A percentile compares a stretch with the other conserved stretches of the same genome.
phyloP scores from a whole-genome alignment of 2,329 filamentous ascomycete genomes.

The Scopulariopsis brevicaulis region DNA sequence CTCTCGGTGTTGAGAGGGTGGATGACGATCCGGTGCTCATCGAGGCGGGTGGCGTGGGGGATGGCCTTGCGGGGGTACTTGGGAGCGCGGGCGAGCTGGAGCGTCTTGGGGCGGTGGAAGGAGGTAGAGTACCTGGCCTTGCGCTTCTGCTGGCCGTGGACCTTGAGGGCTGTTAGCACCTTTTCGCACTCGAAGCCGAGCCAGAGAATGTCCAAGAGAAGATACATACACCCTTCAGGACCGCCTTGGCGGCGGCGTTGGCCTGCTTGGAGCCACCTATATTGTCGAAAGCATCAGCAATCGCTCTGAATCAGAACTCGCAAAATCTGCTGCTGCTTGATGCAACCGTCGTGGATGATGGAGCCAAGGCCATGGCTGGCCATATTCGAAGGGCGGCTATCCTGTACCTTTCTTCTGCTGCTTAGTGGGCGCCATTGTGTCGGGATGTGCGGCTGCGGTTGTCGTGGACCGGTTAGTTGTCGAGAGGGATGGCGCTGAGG shows the following conservation, averaged over 20 bases:
- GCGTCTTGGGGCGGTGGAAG: conserved; percentile 97
- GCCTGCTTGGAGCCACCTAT: conserved; percentile 71
- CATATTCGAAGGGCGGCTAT: conserved; percentile 11
- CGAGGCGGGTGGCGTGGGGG: conserved; percentile 78
- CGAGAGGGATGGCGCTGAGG: conserved; percentile 6
- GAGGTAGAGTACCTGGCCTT: conserved; percentile 88
- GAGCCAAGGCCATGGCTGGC: background rate
- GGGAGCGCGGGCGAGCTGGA: conserved; percentile 77
- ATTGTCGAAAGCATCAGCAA: conserved; percentile 52
- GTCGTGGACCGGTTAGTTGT: background rate
- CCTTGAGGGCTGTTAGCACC: conserved; percentile 17
- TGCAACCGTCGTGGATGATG: conserved; percentile 21
- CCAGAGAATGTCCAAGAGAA: background rate
- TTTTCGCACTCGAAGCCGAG: background rate
- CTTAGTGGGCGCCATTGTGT: conserved; percentile 26
- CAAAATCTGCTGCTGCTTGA: conserved; percentile 66
- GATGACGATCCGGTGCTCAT: conserved; percentile 95
- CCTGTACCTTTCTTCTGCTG: conserved; percentile 35
- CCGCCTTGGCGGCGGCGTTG: conserved; percentile 87
- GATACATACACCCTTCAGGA: conserved; percentile 81
- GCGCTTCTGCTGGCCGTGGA: conserved; percentile 66
- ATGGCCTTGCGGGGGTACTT: conserved; percentile 97
- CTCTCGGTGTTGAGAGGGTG: conserved; percentile 99
- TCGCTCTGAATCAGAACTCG: conserved; percentile 61
- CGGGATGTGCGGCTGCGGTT: conserved; percentile 10